phyloP scores from a whole-genome alignment of 257 asterid species.

The Pogostemon cablin region DNA sequence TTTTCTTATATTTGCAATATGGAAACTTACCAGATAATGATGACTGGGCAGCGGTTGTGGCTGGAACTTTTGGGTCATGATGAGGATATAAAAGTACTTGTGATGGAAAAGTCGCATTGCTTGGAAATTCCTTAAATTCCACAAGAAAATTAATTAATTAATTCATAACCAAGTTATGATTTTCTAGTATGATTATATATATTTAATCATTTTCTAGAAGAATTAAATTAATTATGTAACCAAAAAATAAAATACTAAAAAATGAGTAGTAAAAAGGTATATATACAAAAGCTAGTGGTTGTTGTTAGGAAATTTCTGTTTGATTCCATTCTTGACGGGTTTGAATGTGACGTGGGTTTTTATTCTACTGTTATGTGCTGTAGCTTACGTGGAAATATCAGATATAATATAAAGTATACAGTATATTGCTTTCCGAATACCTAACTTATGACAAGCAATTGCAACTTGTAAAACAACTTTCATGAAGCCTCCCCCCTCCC shows the following conservation, averaged over 20 bases:
- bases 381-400: slow-evolving; percentile 29
- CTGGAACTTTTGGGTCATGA: slow-evolving; percentile 7
- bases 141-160: not conserved
- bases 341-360: slow-evolving; percentile 16
- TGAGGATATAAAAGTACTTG: too few species aligned
- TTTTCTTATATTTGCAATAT: not conserved
- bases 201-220: too few species aligned
- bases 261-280: not conserved
- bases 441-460: slow-evolving; percentile 30
- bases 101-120: slow-evolving; percentile 39
- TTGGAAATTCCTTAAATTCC: slow-evolving; percentile 47
- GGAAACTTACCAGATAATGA: slow-evolving; percentile 56
- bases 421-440: slow-evolving; percentile 30
- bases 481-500: not conserved
- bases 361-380: slow-evolving; percentile 15
- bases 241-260: too few species aligned
- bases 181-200: too few species aligned
- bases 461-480: slow-evolving; percentile 35
- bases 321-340: not conserved
- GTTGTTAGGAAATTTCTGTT: slow-evolving; percentile 12
- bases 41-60: slow-evolving; percentile 44
- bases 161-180: too few species aligned
- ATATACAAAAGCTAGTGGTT: not conserved
- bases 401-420: slow-evolving; percentile 21
- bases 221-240: too few species aligned